These are phyloP conservation scores for Candida adriatica DNA, from an alignment of 805 yeast species.

Conservation along the genomic window DNA sequence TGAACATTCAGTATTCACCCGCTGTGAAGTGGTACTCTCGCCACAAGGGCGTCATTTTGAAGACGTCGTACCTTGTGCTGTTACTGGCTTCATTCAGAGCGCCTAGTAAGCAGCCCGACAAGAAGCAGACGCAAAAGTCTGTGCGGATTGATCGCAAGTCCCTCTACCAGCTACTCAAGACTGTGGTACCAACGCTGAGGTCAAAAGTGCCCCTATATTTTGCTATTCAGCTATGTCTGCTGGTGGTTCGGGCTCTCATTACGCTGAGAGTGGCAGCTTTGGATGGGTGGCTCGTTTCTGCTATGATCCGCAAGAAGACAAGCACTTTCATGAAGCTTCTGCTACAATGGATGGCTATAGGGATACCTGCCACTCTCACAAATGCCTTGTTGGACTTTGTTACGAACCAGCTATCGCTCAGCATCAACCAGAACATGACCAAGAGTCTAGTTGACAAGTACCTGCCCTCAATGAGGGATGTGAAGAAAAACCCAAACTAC, in stretches of 20 bases:
- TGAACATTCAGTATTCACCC: slow-evolving; percentile 7
- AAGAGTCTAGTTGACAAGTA: slow-evolving; percentile 59
- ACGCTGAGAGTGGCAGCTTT: slow-evolving; percentile 79
- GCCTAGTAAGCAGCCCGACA: not conserved
- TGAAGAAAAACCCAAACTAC: slow-evolving; percentile 52
- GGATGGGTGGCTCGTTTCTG: slow-evolving; percentile 81
- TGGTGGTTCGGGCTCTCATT: slow-evolving; percentile 62
- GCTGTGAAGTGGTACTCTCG: slow-evolving; percentile 19
- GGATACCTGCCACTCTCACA: slow-evolving; percentile 78
- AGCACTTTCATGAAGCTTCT: slow-evolving; percentile 55
- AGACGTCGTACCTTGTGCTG: slow-evolving; percentile 22
- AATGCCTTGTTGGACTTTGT: slow-evolving; percentile 64
- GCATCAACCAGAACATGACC: slow-evolving; percentile 61
- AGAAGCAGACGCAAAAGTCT: slow-evolving; percentile 1
- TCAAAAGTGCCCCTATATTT: slow-evolving; percentile 21
- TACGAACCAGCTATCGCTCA: slow-evolving; percentile 48
- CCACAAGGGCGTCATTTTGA: slow-evolving; percentile 21
- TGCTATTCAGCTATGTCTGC: slow-evolving; percentile 29
- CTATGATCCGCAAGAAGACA: slow-evolving; percentile 66
- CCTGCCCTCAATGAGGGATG: slow-evolving; percentile 45
- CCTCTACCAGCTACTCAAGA: slow-evolving; percentile 8
- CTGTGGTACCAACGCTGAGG: slow-evolving; percentile 20
- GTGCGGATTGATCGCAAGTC: slow-evolving; percentile 11
- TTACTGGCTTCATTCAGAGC: slow-evolving; percentile 20
- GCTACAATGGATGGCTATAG: slow-evolving; percentile 73